Percentiles rank a stretch among this genome's conserved stretches.
phyloP scores from a whole-genome alignment of 2,329 filamentous ascomycete genomes.

The Aphanocladium album region DNA sequence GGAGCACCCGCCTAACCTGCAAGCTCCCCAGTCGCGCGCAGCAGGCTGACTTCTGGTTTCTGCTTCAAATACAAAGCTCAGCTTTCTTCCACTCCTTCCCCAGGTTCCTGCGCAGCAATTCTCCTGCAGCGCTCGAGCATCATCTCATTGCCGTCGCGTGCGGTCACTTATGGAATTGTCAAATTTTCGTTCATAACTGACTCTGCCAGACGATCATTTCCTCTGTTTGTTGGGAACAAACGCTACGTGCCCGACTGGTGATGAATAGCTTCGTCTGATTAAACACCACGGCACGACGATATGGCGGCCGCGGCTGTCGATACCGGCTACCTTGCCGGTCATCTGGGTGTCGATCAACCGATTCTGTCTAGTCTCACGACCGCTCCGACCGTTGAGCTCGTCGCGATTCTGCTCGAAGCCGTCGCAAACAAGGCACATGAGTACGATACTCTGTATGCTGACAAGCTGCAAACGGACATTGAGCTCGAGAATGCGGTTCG shows the following conservation, averaged over 20 bases:
- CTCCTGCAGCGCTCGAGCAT: neutral
- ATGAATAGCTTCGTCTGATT: conserved; percentile 13
- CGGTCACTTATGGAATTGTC: neutral
- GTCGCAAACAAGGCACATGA: conserved; percentile 77
- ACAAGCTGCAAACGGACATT: conserved; percentile 85
- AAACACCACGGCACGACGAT: conserved; percentile 26
- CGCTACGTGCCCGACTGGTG: neutral
- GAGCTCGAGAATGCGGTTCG: conserved; percentile 89
- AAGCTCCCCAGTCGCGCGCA: conserved; percentile 7
- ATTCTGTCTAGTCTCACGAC: conserved; percentile 57
- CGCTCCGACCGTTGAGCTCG: conserved; percentile 71
- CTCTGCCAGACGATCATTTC: neutral
- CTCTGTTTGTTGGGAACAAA: neutral
- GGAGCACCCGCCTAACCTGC: neutral
- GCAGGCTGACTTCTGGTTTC: neutral
- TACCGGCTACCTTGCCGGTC: conserved; percentile 66
- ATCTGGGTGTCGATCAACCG: conserved; percentile 63
- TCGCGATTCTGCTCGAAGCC: conserved; percentile 67
- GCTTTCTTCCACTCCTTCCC: neutral
- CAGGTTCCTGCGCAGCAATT: neutral
- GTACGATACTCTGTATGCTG: conserved; percentile 73
- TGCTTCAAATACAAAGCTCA: neutral
- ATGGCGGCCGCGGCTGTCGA: conserved; percentile 53
- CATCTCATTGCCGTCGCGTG: conserved; percentile 5
- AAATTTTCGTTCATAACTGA: neutral